Conservation (phyloP, 345 rosid species). For the Murraya paniculata region DNA sequence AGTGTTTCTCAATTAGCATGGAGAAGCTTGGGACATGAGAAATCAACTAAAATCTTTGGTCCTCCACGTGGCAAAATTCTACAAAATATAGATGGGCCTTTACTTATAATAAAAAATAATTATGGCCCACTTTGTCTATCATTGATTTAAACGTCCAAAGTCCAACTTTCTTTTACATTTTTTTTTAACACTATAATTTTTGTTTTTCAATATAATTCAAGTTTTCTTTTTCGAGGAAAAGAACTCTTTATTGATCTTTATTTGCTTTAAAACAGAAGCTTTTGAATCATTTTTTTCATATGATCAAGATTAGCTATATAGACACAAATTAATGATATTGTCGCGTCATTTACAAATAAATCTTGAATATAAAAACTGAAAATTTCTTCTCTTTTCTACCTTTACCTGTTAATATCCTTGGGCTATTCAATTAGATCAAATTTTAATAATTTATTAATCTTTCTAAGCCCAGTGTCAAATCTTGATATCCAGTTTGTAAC, state of each 20-base stretch:
- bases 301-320: not conserved
- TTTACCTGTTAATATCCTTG: too few relatives aligned
- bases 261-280: not conserved
- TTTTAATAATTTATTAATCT: too few relatives aligned
- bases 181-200: not conserved
- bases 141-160: not conserved
- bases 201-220: not conserved
- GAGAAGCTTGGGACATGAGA: not conserved
- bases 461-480: too few relatives aligned
- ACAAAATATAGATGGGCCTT: not conserved
- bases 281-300: not conserved
- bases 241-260: not conserved
- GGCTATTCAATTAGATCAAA: too few relatives aligned
- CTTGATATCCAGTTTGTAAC: too few relatives aligned
- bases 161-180: not conserved
- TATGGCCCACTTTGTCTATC: slow-evolving; percentile 10
- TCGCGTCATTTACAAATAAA: not conserved
- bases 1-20: too few relatives aligned
- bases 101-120: not conserved
- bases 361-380: not conserved
- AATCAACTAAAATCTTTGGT: not conserved
- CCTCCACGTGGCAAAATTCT: not conserved
- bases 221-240: not conserved
- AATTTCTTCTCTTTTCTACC: not conserved
- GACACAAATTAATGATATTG: too few relatives aligned